Evolutionary conservation across 306 rosid genomes (phyloP), one percentile per base, ranked within the genome.

Genomic region (Astragalus glycyphyllos): DNA sequence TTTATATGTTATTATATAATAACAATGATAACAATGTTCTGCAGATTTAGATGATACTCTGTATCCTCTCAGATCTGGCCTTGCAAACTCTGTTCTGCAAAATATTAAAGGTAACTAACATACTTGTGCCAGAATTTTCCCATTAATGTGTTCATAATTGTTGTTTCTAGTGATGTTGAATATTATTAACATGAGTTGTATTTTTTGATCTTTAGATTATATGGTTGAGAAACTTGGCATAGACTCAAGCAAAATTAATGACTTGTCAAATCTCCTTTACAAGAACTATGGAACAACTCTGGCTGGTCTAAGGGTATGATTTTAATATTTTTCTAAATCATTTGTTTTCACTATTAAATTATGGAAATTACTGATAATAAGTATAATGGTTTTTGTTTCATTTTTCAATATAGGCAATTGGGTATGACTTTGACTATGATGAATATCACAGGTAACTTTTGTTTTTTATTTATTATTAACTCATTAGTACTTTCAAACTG

Each of bases 231-330:
- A 86, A 84, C 96, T 94, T 76, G 91, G 86, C 49, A 89, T 94
- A 64, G 90, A 91, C 11, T 79, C 68, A 77, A 82, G 92, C 81
- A 85, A 86, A 74, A 85, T 95, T 80, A 68, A 76, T 69, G 86
- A 83, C 53, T 77, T 89, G 77, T 79, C 92, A 75, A 84, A 83
- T 76, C 89, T 87, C 3, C 90, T 95, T 63, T 95, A 95, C 86
- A 91, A 84, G 81, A 82, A 95, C 34, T 95, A 89, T 72, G 99
- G 99, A 81, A 95, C 99, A 10, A 95, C 97, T 50, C 86, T 95
- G 99, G 91, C 97, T 82, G 99, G 99, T 78, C 87, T 95, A n/a
- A 87, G 92, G 96, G 99, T 95, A 95, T 65, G 74, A 12, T 32
- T 53, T 35, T 11, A 41, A 53, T 11, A 37, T 32, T 53, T 38